A percentile compares a stretch with the other conserved stretches of the same genome.
Evolutionary conservation across 1,284 basidiomycete species (phyloP).

Genomic region (Moesziomyces sp.): DNA sequence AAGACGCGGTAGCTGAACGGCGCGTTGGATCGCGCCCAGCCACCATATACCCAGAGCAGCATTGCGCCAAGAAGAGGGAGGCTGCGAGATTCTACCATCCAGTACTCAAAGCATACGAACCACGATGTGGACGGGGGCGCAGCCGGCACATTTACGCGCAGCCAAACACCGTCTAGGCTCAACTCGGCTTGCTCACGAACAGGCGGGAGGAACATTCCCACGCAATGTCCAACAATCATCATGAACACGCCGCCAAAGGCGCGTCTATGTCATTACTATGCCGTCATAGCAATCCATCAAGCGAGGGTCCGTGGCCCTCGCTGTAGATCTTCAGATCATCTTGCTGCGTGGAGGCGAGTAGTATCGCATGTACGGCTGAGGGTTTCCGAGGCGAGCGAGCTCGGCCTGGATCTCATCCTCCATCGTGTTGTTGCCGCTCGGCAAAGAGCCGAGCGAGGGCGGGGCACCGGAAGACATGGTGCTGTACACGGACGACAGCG

Average conservation of each 20-base stretch:
- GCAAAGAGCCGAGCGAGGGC: slow-evolving; percentile 29
- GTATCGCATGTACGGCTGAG: slow-evolving; percentile 38
- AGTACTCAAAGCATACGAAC: too few species aligned
- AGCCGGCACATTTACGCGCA: too few species aligned
- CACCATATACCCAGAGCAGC: too few species aligned
- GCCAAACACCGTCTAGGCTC: too few species aligned
- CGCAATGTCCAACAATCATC: not conserved
- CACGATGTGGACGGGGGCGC: too few species aligned
- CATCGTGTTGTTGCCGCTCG: slow-evolving; percentile 45
- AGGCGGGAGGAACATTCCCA: not conserved
- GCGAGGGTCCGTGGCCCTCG: too few species aligned
- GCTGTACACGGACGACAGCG: slow-evolving; percentile 39
- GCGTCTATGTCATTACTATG: slow-evolving; percentile 1
- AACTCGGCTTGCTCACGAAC: not conserved
- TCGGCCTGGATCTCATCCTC: slow-evolving; percentile 48
- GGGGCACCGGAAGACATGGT: slow-evolving; percentile 20
- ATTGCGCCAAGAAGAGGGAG: too few species aligned
- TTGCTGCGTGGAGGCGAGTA: slow-evolving; percentile 46
- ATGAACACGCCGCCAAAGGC: not conserved
- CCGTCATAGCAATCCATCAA: not conserved
- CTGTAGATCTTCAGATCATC: slow-evolving; percentile 18
- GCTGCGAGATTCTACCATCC: too few species aligned
- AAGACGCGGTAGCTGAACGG: too few species aligned
- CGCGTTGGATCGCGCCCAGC: too few species aligned
- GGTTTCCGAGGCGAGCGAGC: slow-evolving; percentile 32